Percentiles rank a stretch among this genome's conserved stretches.
phyloP scores from a whole-genome alignment of 768 basidiomycete species.

The Dacryopinax primogenitus region DNA sequence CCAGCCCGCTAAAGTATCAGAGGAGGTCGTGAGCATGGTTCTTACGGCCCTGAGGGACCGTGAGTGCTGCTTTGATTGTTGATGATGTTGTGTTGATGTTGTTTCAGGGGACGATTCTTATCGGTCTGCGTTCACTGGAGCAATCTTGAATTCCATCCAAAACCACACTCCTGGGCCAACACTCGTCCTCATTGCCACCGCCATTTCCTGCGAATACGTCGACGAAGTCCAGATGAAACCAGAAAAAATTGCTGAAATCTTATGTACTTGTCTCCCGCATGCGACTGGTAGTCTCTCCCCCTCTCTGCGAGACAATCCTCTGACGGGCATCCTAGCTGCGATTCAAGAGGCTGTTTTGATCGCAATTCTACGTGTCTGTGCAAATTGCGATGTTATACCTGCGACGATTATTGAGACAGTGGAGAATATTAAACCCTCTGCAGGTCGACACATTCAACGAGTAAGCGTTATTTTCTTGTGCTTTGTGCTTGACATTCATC shows the following conservation, averaged over 20 bases:
- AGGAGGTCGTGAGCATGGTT: conserved; percentile 11
- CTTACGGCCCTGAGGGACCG: conserved; percentile 10
- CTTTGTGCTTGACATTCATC: conserved; percentile 10
- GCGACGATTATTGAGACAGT: conserved; percentile 35
- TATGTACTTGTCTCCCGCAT: conserved; percentile 34
- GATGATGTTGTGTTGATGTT: not conserved
- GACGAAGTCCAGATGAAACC: conserved; percentile 41
- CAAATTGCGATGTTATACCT: conserved; percentile 45
- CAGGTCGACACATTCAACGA: conserved; percentile 44
- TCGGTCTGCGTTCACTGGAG: conserved; percentile 8
- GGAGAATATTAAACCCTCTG: conserved; percentile 31
- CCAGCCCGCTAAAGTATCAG: not conserved
- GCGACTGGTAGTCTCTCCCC: conserved; percentile 31
- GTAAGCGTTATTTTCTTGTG: conserved; percentile 29
- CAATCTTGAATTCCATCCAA: not conserved
- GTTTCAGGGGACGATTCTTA: conserved; percentile 6
- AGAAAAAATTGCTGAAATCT: conserved; percentile 35
- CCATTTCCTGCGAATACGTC: conserved; percentile 52
- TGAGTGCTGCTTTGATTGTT: not conserved
- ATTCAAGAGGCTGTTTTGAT: conserved; percentile 63
- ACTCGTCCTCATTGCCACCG: conserved; percentile 51
- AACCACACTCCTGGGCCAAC: conserved; percentile 40
- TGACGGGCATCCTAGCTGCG: conserved; percentile 34
- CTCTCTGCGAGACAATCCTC: conserved; percentile 9
- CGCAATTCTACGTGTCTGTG: conserved; percentile 54